Evolutionary conservation across 176 grass and related monocot species (phyloP), one percentile per base, ranked within the genome.

Genomic region (Paspalum notatum): DNA sequence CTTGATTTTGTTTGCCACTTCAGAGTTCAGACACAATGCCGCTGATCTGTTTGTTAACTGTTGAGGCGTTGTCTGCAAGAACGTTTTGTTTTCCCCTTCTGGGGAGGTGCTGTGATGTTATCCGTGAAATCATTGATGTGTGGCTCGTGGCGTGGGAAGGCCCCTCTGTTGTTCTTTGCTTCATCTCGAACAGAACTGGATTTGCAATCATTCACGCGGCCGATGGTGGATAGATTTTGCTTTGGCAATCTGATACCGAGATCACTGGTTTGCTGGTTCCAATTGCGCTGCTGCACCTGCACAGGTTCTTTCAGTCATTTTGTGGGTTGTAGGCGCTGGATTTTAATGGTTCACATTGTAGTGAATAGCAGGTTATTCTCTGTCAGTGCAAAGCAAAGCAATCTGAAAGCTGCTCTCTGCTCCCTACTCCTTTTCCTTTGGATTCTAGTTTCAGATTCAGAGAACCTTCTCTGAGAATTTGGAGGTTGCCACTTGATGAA

Each of bases 1-100:
- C 69, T 74, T 75, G 77, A 48, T 59, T 81, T 80, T 67, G 57
- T 25, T 74, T 80, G 17, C 58, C 53, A 24, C 15, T 14, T 49
- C 9, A 0, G n/a, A 24, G 10, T 14, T 49, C 9, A 0, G n/a
- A 16, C 38, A 48, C 18, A 9, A 37, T 52, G 65, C 32, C 22
- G 4, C 9, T n/a, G n/a, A n/a, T 41, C 8, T 2, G 20, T 79
- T 21, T 53, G 12, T 80, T 25, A 5, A 13, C 12, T 11, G 53
- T 39, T 80, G n/a, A 5, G 43, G 43, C 61, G 75, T 84, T 22
- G 68, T 68, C 43, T 53, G 6, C 59, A 75, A 62, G 37, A 62
- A 69, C 75, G 11, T 12, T n/a, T 27, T 55, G 54, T 32, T 32
- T 32, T 32, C 32, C n/a, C n/a, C 5, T 76, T 54, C 27, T 39